Evolutionary conservation across 2,329 filamentous ascomycete genomes (phyloP).

Genomic region (Beauveria bassiana): DNA sequence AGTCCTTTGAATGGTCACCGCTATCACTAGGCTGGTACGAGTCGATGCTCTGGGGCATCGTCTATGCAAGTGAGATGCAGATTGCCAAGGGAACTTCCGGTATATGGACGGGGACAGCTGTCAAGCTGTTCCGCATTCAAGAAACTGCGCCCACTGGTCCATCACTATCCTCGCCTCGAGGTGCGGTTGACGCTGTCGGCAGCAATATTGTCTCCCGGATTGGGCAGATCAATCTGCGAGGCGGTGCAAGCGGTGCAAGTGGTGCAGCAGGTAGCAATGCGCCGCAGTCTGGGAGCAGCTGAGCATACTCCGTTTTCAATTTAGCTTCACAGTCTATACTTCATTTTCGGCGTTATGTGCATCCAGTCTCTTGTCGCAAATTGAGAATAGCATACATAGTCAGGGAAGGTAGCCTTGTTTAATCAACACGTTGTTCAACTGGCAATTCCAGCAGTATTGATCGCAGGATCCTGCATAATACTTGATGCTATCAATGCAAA

Average conservation of each 20-base stretch:
- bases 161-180: slow-evolving; percentile 73
- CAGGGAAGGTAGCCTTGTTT: not conserved
- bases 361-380: not conserved
- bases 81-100: slow-evolving; percentile 80
- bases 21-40: slow-evolving; percentile 93
- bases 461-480: too few species aligned
- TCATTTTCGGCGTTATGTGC: not conserved
- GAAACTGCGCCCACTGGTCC: slow-evolving; percentile 74
- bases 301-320: not conserved
- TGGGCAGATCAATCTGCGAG: slow-evolving; percentile 67
- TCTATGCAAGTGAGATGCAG: slow-evolving; percentile 86
- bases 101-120: slow-evolving; percentile 85
- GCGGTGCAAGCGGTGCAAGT: slow-evolving; percentile 19
- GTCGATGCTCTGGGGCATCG: slow-evolving; percentile 84
- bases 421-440: not conserved
- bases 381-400: not conserved
- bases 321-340: not conserved
- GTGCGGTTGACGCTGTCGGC: slow-evolving; percentile 87
- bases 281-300: not conserved
- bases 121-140: slow-evolving; percentile 85
- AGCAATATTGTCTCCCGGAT: slow-evolving; percentile 84
- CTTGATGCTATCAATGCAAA: too few species aligned
- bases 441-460: not conserved
- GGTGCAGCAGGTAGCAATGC: not conserved
- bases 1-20: slow-evolving; percentile 91